phyloP scores from a whole-genome alignment of 257 asterid genomes.

The Osmanthus fragrans region DNA sequence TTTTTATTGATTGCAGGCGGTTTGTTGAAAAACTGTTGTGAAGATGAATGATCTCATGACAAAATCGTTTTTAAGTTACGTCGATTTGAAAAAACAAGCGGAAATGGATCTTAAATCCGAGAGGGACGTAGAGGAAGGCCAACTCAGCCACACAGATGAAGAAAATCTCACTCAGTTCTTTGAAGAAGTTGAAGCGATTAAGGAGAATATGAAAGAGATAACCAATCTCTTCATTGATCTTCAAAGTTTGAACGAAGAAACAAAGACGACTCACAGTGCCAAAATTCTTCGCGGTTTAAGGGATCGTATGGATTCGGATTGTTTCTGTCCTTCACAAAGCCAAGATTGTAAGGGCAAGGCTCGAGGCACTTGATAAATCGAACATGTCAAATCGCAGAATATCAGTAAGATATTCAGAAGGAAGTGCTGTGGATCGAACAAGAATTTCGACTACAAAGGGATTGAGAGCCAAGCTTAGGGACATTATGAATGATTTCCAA shows the following conservation, averaged over 20 bases:
- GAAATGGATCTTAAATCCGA: constrained; percentile 47
- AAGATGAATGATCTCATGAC: constrained; percentile 93
- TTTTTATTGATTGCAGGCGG: constrained; percentile 26
- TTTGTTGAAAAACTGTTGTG: not conserved
- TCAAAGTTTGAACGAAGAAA: constrained; percentile 54
- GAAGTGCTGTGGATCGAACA: constrained; percentile 71
- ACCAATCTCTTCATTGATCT: constrained; percentile 69
- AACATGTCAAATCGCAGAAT: constrained; percentile 44
- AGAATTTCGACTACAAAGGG: constrained; percentile 66
- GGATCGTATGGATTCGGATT: constrained; percentile 82
- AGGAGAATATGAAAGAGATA: constrained; percentile 58
- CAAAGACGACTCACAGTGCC: constrained; percentile 61
- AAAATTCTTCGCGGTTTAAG: constrained; percentile 74
- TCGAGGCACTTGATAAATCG: constrained; percentile 60
- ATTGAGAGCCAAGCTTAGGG: constrained; percentile 59
- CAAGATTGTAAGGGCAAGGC: constrained; percentile 52
- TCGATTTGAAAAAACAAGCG: constrained; percentile 76
- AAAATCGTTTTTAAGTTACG: constrained; percentile 67
- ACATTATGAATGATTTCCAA: constrained; percentile 69
- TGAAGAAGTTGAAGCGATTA: constrained; percentile 52
- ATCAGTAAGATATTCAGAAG: constrained; percentile 42
- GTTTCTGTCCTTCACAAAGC: constrained; percentile 69
- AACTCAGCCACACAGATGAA: constrained; percentile 38
- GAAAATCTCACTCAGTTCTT: constrained; percentile 60
- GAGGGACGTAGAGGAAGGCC: constrained; percentile 61